These are phyloP conservation scores for Fragaria vesca DNA, from an alignment of 306 rosid species.

Conservation along the genomic window DNA sequence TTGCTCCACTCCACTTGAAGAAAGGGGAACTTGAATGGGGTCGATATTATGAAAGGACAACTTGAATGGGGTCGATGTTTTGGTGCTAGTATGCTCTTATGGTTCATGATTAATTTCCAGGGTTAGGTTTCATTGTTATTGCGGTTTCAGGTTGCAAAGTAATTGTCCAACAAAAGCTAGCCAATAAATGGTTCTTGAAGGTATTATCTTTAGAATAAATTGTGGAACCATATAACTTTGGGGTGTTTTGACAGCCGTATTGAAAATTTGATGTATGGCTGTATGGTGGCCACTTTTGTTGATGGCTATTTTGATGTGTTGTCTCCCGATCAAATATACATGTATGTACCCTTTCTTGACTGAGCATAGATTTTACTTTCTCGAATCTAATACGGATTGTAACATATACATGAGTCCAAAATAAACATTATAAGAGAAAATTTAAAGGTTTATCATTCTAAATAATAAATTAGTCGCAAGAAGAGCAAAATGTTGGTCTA, in stretches of 20 bases:
- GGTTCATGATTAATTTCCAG: neutral
- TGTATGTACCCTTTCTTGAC: neutral
- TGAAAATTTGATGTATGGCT: constrained; percentile 9
- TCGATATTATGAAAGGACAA: neutral
- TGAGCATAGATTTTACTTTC: neutral
- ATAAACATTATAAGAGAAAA: too few relatives aligned
- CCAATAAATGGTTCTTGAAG: neutral
- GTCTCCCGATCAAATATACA: neutral
- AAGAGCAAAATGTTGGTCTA: too few relatives aligned
- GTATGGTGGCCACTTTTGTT: constrained; percentile 8
- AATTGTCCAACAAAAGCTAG: neutral
- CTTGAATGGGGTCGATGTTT: neutral
- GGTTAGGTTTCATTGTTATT: neutral
- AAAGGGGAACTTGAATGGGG: neutral
- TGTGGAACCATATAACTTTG: neutral
- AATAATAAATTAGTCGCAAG: too few relatives aligned
- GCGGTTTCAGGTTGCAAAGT: neutral
- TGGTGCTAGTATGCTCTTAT: too few relatives aligned
- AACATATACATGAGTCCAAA: too few relatives aligned
- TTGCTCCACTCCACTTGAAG: neutral
- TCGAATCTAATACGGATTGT: neutral
- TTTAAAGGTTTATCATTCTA: too few relatives aligned
- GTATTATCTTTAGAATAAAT: neutral
- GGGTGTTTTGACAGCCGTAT: neutral
- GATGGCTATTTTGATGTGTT: neutral